A percentile compares a stretch with the other conserved stretches of the same genome.
Conservation (phyloP, 140 eudicot genomes). For the Cichorium intybus region DNA sequence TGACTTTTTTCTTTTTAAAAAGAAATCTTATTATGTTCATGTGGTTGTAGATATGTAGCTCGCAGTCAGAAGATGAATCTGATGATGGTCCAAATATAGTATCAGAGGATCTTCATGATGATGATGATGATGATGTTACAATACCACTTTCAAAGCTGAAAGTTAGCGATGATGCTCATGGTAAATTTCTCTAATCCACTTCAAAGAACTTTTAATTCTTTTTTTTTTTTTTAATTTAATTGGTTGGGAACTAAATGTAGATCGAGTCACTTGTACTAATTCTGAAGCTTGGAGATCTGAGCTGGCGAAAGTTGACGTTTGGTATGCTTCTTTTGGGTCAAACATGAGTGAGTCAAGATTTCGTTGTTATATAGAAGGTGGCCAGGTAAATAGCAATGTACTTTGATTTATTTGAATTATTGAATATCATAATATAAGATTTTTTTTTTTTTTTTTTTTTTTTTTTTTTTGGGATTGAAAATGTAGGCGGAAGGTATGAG, state of each 20-base stretch:
- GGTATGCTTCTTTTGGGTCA: constrained; percentile 96
- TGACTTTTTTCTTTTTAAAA: no score
- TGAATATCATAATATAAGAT: no score
- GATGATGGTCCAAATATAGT: constrained; percentile 31
- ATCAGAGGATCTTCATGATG: constrained; percentile 45
- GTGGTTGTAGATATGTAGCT: constrained; percentile 43
- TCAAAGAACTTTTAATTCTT: neutral
- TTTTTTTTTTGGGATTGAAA: neutral
- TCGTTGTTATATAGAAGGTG: constrained; percentile 87
- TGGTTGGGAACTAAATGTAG: constrained; percentile 28
- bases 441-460: no score
- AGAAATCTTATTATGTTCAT: constrained; percentile 8
- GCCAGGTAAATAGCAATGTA: constrained; percentile 80
- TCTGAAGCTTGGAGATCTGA: constrained; percentile 76
- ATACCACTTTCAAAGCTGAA: constrained; percentile 64
- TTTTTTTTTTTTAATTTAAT: constrained; percentile 1
- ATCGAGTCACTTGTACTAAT: no score
- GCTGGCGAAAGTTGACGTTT: constrained; percentile 62
- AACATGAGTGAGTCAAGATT: constrained; percentile 86
- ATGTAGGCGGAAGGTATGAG: constrained; percentile 79
- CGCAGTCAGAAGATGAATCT: constrained; percentile 67
- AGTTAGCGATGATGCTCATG: constrained; percentile 46
- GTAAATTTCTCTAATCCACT: constrained; percentile 7
- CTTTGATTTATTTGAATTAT: no score
- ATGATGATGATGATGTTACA: constrained; percentile 35